These are phyloP conservation scores for Petasospora fabianii DNA, from an alignment of 1,139 yeast genomes.

Conservation along the genomic window DNA sequence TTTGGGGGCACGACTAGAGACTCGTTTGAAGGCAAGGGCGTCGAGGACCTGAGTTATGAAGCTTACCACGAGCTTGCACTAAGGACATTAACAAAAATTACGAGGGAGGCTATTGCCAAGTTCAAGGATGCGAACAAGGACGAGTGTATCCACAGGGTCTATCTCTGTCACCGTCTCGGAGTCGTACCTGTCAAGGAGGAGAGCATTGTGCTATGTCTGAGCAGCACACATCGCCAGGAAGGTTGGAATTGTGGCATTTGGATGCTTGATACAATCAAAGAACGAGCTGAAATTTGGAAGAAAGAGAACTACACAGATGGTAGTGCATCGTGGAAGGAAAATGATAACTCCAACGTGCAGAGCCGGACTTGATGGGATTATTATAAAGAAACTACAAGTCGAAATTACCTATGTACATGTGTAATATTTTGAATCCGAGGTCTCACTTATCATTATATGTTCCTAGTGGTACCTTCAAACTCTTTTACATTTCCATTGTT, in stretches of 20 bases:
- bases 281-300: constrained; percentile 46
- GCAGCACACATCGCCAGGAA: constrained; percentile 43
- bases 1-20: constrained; percentile 49
- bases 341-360: constrained; percentile 29
- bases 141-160: constrained; percentile 32
- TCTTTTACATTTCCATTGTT: neutral
- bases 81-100: constrained; percentile 54
- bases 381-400: no score
- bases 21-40: constrained; percentile 37
- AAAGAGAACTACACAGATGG: constrained; percentile 41
- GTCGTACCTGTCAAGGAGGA: constrained; percentile 44
- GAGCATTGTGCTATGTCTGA: constrained; percentile 41
- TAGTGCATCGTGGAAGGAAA: constrained; percentile 35
- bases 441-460: no score
- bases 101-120: constrained; percentile 29
- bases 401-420: no score
- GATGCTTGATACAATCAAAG: constrained; percentile 41
- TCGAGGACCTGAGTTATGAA: constrained; percentile 47
- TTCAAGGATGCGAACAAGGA: constrained; percentile 21
- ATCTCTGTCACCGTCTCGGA: constrained; percentile 42
- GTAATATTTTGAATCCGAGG: no score
- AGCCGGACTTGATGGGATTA: neutral
- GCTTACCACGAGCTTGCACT: constrained; percentile 88
- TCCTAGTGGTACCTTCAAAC: no score
- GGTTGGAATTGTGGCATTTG: constrained; percentile 44